phyloP scores from a whole-genome alignment of 192 early-diverging fungal species.

The Coemansia sp. region DNA sequence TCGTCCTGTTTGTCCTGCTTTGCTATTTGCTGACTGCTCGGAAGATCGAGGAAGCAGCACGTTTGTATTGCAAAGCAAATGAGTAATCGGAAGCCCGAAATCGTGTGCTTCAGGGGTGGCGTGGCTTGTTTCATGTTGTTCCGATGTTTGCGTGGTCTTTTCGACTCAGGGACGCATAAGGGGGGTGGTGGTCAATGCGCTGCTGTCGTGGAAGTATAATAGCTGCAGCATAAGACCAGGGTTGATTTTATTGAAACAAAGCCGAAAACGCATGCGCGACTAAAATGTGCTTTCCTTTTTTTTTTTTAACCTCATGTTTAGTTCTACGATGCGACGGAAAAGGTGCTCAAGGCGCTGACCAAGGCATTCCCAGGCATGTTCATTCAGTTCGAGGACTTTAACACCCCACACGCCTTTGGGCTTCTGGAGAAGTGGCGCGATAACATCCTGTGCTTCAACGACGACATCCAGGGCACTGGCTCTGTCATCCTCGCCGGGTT shows the following conservation, averaged over 20 bases:
- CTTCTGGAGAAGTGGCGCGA: conserved; percentile 76
- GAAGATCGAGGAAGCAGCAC: background rate
- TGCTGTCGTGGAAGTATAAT: background rate
- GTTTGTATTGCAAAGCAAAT: background rate
- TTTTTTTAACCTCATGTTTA: conserved; percentile 11
- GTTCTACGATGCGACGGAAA: conserved; percentile 84
- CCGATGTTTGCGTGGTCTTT: background rate
- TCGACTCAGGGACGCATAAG: background rate
- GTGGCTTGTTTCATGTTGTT: background rate
- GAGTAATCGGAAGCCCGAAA: background rate
- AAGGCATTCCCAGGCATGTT: conserved; percentile 75
- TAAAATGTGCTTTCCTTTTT: background rate
- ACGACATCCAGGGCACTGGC: conserved; percentile 68
- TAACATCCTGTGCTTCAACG: conserved; percentile 87
- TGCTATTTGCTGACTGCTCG: background rate
- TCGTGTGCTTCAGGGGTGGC: background rate
- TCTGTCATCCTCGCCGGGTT: conserved; percentile 92
- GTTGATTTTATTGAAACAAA: background rate
- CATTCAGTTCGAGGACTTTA: conserved; percentile 97
- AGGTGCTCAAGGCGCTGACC: conserved; percentile 70
- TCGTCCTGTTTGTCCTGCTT: background rate
- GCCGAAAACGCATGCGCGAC: background rate
- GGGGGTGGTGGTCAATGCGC: background rate
- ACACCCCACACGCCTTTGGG: conserved; percentile 87
- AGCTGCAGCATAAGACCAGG: background rate